phyloP scores from a whole-genome alignment of 352 stramenopile genomes.

The Globisporangium canariense region DNA sequence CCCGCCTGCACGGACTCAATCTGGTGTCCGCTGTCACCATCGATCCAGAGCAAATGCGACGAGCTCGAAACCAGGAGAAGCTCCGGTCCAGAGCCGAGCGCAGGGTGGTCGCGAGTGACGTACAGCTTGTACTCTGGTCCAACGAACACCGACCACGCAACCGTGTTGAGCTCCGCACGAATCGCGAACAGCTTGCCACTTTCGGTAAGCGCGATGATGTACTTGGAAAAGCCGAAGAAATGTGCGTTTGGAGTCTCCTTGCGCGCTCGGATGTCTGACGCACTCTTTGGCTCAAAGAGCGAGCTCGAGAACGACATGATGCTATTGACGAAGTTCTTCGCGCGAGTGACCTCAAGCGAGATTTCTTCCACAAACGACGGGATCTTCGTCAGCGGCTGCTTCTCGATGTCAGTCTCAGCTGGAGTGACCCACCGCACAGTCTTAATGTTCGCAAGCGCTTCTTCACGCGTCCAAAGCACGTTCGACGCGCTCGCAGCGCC shows the following conservation, averaged over 20 bases:
- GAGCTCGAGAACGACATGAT: conserved; percentile 44
- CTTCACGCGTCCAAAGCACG: conserved; percentile 72
- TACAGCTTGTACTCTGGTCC: conserved; percentile 69
- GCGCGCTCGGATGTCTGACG: conserved; percentile 30
- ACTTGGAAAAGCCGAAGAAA: conserved; percentile 85
- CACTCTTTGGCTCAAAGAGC: conserved; percentile 43
- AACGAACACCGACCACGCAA: conserved; percentile 71
- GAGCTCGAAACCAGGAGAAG: conserved; percentile 64
- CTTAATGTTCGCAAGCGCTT: conserved; percentile 74
- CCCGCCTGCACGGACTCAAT: conserved; percentile 34
- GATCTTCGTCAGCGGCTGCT: conserved; percentile 64
- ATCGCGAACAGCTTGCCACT: conserved; percentile 82
- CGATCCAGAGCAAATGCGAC: conserved; percentile 62
- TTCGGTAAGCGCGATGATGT: conserved; percentile 66
- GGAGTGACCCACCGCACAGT: conserved; percentile 77
- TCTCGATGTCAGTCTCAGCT: conserved; percentile 73
- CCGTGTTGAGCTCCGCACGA: conserved; percentile 63
- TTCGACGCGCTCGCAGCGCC: conserved; percentile 17
- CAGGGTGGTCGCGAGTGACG: conserved; percentile 76
- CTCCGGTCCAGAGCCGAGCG: conserved; percentile 64
- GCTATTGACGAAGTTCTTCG: conserved; percentile 48
- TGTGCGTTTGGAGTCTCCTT: conserved; percentile 65
- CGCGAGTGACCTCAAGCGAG: conserved; percentile 47
- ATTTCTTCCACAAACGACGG: conserved; percentile 74
- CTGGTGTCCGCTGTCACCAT: conserved; percentile 58